Conservation (phyloP, 257 asterid genomes). For the Solanum lycopersicoides region DNA sequence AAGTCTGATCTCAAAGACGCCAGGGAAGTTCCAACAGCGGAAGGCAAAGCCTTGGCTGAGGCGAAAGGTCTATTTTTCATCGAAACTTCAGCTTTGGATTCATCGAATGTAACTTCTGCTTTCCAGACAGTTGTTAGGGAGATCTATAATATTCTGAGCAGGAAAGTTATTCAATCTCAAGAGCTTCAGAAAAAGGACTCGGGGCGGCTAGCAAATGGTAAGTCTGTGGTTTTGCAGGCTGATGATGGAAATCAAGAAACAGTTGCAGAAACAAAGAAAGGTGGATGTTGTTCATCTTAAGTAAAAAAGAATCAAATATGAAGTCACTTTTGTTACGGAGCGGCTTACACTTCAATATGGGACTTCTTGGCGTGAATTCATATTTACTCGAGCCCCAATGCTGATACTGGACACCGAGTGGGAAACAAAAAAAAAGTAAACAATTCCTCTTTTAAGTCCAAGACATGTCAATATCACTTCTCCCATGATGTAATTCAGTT, state of each 20-base stretch:
- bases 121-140: constrained; percentile 9
- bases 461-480: neutral
- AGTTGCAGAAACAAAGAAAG: neutral
- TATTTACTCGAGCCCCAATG: neutral
- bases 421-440: neutral
- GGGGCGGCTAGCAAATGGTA: constrained; percentile 3
- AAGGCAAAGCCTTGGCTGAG: constrained; percentile 9
- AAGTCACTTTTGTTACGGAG: neutral
- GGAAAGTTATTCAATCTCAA: constrained; percentile 16
- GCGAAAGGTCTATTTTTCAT: constrained; percentile 3
- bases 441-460: neutral
- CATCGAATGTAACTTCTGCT: constrained; percentile 8
- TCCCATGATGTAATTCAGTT: neutral
- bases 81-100: constrained; percentile 11
- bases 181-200: constrained; percentile 11
- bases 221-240: constrained; percentile 8
- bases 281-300: constrained; percentile 8
- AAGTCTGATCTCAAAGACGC: constrained; percentile 13
- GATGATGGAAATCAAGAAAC: constrained; percentile 3
- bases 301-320: neutral
- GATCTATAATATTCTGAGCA: constrained; percentile 13
- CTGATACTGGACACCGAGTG: neutral
- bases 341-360: neutral
- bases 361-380: neutral
- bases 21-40: constrained; percentile 5